Evolutionary conservation across 208 protist species (phyloP).

Genomic region (Trypanosoma grayi): DNA sequence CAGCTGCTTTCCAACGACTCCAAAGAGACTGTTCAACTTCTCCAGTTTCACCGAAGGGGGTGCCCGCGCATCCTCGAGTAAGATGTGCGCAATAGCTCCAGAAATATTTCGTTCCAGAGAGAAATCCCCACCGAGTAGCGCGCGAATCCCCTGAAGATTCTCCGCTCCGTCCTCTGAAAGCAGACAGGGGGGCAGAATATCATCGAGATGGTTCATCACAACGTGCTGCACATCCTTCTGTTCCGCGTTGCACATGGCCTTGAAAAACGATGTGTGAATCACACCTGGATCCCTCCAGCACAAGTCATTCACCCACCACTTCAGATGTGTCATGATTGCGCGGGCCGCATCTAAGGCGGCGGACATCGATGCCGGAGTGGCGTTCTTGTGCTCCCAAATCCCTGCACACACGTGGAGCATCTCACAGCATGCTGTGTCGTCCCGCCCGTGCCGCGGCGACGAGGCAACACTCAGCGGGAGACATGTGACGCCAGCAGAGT

Average conservation of each 20-base stretch:
- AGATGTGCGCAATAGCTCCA: slow-evolving; percentile 27
- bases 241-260: slow-evolving; percentile 29
- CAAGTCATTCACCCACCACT: slow-evolving; percentile 35
- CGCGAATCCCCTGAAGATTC: slow-evolving; percentile 4
- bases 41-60: slow-evolving; percentile 8
- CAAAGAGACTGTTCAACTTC: slow-evolving; percentile 16
- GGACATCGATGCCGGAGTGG: background rate
- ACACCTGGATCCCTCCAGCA: slow-evolving; percentile 25
- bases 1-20: slow-evolving; percentile 9
- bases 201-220: slow-evolving; percentile 20
- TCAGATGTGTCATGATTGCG: slow-evolving; percentile 24
- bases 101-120: slow-evolving; percentile 8
- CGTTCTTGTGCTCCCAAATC: slow-evolving; percentile 19
- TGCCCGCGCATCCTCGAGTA: slow-evolving; percentile 13
- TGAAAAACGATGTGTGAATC: slow-evolving; percentile 33
- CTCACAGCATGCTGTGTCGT: background rate
- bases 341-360: slow-evolving; percentile 19
- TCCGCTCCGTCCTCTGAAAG: slow-evolving; percentile 5
- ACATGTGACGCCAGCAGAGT: background rate
- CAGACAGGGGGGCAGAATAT: slow-evolving; percentile 22
- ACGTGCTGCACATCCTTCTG: slow-evolving; percentile 9
- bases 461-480: background rate
- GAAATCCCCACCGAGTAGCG: slow-evolving; percentile 5
- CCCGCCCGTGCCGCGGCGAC: background rate
- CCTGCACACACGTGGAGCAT: slow-evolving; percentile 20